Conservation (phyloP, 495 filamentous ascomycete species). For the Aspergillus ellipticus region DNA sequence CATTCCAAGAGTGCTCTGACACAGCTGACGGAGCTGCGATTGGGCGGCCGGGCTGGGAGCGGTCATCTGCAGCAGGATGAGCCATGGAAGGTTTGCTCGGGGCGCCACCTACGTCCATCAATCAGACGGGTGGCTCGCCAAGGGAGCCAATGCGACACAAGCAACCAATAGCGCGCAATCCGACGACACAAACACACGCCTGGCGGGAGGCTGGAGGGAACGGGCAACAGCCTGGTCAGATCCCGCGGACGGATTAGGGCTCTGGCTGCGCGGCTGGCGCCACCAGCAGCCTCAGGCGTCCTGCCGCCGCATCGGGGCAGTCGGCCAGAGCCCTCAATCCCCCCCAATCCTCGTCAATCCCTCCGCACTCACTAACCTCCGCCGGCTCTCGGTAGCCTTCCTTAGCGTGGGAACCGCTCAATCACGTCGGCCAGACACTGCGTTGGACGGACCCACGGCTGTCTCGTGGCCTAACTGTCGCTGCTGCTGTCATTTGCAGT, state of each 20-base stretch:
- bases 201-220: no score
- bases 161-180: not conserved
- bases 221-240: not conserved
- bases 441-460: not conserved
- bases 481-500: not conserved
- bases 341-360: not conserved
- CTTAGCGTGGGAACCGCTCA: not conserved
- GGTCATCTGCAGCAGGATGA: not conserved
- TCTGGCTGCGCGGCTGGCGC: not conserved
- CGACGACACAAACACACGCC: no score
- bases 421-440: not conserved
- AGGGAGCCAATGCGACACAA: not conserved
- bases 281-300: not conserved
- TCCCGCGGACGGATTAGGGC: not conserved
- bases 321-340: not conserved
- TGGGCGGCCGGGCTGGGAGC: not conserved
- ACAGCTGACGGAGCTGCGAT: not conserved
- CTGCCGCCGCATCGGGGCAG: not conserved
- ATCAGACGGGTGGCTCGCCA: not conserved
- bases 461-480: not conserved
- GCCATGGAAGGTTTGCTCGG: not conserved
- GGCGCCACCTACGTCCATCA: not conserved
- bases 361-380: not conserved
- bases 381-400: not conserved
- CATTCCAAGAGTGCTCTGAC: not conserved